Base-by-base conservation (phyloP, 768 basidiomycete species). In the Suillus weaverae region DNA sequence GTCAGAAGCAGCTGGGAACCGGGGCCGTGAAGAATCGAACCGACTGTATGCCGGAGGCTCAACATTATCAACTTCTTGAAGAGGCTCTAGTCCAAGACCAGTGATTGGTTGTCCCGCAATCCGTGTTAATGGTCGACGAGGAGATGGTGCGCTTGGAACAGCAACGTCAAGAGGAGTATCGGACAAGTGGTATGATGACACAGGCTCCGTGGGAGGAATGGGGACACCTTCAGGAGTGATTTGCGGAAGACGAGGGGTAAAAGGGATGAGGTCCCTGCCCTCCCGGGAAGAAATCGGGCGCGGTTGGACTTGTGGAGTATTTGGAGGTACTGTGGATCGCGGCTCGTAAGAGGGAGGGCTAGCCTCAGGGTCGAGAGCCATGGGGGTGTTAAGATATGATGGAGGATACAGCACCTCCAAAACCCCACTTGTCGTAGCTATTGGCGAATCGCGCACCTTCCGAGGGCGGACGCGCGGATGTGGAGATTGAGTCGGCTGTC, bases 381-480 rank as follows among this genome's bases (percentile, higher is more conserved):
- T 22, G 38, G 57, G 56, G 13, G 20, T 51, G 59, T 56, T 66
- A 55, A 64, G 43, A 64, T 67, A 70, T 20, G 71, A 70, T 0
- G 70, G 66, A 6, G 74, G 66, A 54, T 77, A 77, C 13, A 77
- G 48, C 6, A 75, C 66, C n/a, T 75, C 66, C 38, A 73, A 61
- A 39, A 76, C 50, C 43, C 65, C 70, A 30, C 64, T 63, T 22
- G 66, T 66, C 1, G 75, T 63, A 57, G 75, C 73, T 48, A 73
- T 32, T 22, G 53, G 14, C 8, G 53, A 55, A 35, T 8, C 4
- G 3, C 6, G 30, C n/a, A 36, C 30, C 33, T 36, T 48, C 50
- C 48, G 5, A n/a, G 32, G 35, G 11, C n/a, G 65, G 9, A 64
- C 53, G 30, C 5, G 22, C 11, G 59, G 13, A 5, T 32, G 35